phyloP scores from a whole-genome alignment of 129 eudicot species.

The Smallanthus sonchifolius region DNA sequence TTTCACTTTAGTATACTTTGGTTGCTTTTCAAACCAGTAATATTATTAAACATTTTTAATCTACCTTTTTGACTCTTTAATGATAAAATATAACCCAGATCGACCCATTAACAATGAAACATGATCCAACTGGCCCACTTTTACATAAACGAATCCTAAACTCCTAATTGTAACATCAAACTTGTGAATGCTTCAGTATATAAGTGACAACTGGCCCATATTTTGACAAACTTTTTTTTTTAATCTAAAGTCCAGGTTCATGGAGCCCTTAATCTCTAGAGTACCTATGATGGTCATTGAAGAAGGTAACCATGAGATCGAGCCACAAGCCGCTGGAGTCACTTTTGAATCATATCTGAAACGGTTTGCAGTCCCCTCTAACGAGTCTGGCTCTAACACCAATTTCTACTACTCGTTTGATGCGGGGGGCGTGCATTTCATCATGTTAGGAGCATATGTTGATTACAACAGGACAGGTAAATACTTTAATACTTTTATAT shows the following conservation, averaged over 20 bases:
- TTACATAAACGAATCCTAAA: neutral
- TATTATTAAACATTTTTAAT: neutral
- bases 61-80: neutral
- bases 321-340: slow-evolving; percentile 67
- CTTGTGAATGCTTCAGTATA: neutral
- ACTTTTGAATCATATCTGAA: slow-evolving; percentile 65
- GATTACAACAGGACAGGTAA: slow-evolving; percentile 74
- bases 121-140: neutral
- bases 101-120: neutral
- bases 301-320: slow-evolving; percentile 96
- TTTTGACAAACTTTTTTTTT: slow-evolving; percentile 1
- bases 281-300: slow-evolving; percentile 91
- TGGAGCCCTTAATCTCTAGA: slow-evolving; percentile 81
- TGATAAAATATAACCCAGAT: neutral
- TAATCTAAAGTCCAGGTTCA: slow-evolving; percentile 48
- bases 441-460: slow-evolving; percentile 91
- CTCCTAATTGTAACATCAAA: neutral
- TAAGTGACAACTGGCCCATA: neutral
- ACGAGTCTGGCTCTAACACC: slow-evolving; percentile 67
- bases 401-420: slow-evolving; percentile 81
- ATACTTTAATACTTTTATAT: neutral
- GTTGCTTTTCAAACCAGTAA: neutral
- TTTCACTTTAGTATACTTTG: neutral
- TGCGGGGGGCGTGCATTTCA: slow-evolving; percentile 84
- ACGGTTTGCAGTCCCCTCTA: slow-evolving; percentile 74